Evolutionary conservation across 2,329 filamentous ascomycete genomes (phyloP), one percentile per base, ranked within the genome.

Genomic region (Botryotinia globosa): DNA sequence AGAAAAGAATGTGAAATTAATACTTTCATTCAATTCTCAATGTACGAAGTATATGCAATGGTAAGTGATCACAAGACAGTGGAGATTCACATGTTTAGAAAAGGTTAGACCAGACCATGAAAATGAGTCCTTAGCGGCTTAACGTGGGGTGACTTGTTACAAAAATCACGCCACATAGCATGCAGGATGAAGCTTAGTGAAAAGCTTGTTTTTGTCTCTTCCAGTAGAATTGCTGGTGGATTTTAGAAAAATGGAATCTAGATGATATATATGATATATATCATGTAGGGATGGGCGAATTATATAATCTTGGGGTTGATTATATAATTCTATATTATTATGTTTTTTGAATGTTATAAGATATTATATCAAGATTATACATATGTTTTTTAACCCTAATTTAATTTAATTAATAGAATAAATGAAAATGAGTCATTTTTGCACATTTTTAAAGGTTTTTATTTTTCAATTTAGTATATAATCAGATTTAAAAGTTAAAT

Each of bases 111-210:
- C 10, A 61, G 68, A 8, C 58, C 10, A 3, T 29, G 16, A 63
- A 37, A 48, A 32, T 70, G 58, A 63, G 44, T 29, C n/a, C 39
- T 54, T 32, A 45, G 54, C 37, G 39, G n/a, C 42, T 44, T 58
- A 22, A 71, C n/a, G 45, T 67, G 51, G 63, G 62, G 29, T 68
- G 70, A 72, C 63, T 72, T 72, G 14, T 39, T 61, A n/a, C 32
- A 18, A 58, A 68, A 72, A 68, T 72, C 70, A 72, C 51, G 54
- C 69, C 72, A 75, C 44, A 70, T 75, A 75, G 32, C n/a, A 58
- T 59, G 37, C 37, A 58, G 74, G 16, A 45, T 29, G 25, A 18
- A 37, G 44, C 14, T 51, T 54, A 32, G 45, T 29, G 22, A 42
- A 39, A 25, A 39, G 45, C 48, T 56, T 67, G 32, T 56, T 63